These are phyloP conservation scores for Aspergillus sp. DNA, from an alignment of 2,329 filamentous ascomycete genomes.

Conservation along the genomic window DNA sequence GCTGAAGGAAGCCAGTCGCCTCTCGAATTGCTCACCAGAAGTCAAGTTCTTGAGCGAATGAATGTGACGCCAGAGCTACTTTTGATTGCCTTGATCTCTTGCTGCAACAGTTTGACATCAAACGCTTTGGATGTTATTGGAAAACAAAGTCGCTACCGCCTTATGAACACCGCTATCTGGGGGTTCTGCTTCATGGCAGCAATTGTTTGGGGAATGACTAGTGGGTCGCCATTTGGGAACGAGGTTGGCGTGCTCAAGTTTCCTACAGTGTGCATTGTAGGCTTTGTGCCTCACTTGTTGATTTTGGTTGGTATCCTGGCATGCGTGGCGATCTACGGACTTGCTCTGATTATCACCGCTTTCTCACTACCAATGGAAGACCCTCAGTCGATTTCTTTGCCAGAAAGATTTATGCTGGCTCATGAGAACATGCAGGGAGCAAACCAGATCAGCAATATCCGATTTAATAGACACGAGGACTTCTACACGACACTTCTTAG, in stretches of 20 bases:
- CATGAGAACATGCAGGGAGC: constrained; percentile 91
- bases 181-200: constrained; percentile 83
- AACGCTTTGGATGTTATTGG: constrained; percentile 77
- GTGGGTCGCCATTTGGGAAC: constrained; percentile 38
- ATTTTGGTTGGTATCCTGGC: constrained; percentile 73
- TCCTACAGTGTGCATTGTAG: constrained; percentile 89
- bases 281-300: constrained; percentile 90
- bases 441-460: constrained; percentile 73
- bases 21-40: constrained; percentile 33
- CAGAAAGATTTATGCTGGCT: constrained; percentile 63
- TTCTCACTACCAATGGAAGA: constrained; percentile 56
- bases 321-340: constrained; percentile 70
- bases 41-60: constrained; percentile 67
- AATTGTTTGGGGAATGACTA: constrained; percentile 70
- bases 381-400: constrained; percentile 41
- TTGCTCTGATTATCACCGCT: constrained; percentile 73
- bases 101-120: constrained; percentile 81
- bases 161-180: constrained; percentile 85
- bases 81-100: constrained; percentile 79
- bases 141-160: constrained; percentile 71
- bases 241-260: constrained; percentile 69
- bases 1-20: constrained; percentile 24
- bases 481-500: constrained; percentile 89
- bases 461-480: constrained; percentile 82
- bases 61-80: constrained; percentile 89